Evolutionary conservation across 1,139 yeast genomes (phyloP), one percentile per base, ranked within the genome.

Genomic region (Yamadazyma friedrichii): DNA sequence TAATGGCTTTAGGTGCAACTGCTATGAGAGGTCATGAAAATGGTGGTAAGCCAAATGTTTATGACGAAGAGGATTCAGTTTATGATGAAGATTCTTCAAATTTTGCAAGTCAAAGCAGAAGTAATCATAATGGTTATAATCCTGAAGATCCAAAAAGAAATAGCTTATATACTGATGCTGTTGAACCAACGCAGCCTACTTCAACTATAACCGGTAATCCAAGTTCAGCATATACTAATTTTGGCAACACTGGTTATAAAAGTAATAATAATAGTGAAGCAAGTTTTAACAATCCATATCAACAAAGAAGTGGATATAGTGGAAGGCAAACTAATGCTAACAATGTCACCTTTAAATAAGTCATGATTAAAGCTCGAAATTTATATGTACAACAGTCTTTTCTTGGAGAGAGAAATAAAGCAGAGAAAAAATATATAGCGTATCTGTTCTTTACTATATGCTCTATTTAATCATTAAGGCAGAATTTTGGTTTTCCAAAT

Each of bases 1-100:
- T 91, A 49, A 82, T 84, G 63, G 97, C 95, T 3, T 74, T 91
- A 47, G 96, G 96, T 41, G 93, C 86, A 26, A 81, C 94, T 13
- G 96, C 94, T 3, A 79, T 88, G 78, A 86, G 79, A 53, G 88
- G 91, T 8, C 88, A 84, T 58, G 88, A 77, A 45, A 68, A 69
- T 46, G 62, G 62, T 26, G 64, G 62, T 20, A 59, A 58, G 31
- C 53, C 54, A n/a, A 40, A 46, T 11, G 42, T 47, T 15, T 63
- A 51, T 40, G 71, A 67, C 34, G 72, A 65, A 36, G 69, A 65
- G 31, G 72, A 64, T 15, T 62, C 65, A 3, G 56, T 58, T 9
- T 64, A 60, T 43, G 72, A 67, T 33, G 74, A 65, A 16, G 70
- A 63, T 31, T 49, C 53, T 12, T 53, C 58, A 11, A 51, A 51